Evolutionary conservation across 2,329 filamentous ascomycete species (phyloP).

Genomic region (Cordyceps cateniannulata): DNA sequence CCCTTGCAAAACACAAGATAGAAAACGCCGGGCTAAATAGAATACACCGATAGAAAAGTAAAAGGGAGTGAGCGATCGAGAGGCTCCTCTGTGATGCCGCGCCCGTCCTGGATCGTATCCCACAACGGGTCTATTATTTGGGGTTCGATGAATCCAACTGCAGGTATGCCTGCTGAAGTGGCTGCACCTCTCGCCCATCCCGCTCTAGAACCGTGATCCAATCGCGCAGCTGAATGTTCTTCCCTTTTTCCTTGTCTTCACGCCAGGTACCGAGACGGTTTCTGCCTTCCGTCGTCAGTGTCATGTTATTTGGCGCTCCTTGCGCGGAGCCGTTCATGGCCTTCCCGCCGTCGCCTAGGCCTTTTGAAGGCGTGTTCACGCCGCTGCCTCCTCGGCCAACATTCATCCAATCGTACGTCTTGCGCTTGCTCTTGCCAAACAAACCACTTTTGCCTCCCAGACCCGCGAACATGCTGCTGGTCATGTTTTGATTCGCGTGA

Average conservation of each 20-base stretch:
- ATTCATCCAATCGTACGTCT: constrained; percentile 73
- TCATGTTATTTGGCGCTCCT: constrained; percentile 25
- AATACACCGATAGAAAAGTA: constrained; percentile 23
- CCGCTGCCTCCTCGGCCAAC: constrained; percentile 44
- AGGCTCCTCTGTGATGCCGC: not conserved
- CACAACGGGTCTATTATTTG: constrained; percentile 25
- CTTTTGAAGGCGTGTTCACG: constrained; percentile 42
- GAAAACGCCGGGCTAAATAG: constrained; percentile 28
- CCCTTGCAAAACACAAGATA: not conserved
- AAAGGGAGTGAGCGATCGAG: constrained; percentile 12
- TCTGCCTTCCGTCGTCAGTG: constrained; percentile 50
- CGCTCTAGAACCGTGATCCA: constrained; percentile 72
- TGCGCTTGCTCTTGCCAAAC: constrained; percentile 55
- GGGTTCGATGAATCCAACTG: constrained; percentile 44
- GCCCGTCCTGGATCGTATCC: not conserved
- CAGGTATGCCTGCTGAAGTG: constrained; percentile 53
- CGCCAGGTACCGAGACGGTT: constrained; percentile 67
- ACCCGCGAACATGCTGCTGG: constrained; percentile 64
- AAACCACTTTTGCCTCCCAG: constrained; percentile 56
- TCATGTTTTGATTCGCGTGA: constrained; percentile 77
- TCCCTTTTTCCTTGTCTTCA: constrained; percentile 71
- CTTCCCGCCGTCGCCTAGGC: constrained; percentile 26
- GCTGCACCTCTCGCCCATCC: constrained; percentile 62
- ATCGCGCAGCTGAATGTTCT: constrained; percentile 77
- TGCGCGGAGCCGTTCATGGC: constrained; percentile 27